Evolutionary conservation across 2,329 filamentous ascomycete genomes (phyloP).

Genomic region (Akanthomyces dipterigenus): DNA sequence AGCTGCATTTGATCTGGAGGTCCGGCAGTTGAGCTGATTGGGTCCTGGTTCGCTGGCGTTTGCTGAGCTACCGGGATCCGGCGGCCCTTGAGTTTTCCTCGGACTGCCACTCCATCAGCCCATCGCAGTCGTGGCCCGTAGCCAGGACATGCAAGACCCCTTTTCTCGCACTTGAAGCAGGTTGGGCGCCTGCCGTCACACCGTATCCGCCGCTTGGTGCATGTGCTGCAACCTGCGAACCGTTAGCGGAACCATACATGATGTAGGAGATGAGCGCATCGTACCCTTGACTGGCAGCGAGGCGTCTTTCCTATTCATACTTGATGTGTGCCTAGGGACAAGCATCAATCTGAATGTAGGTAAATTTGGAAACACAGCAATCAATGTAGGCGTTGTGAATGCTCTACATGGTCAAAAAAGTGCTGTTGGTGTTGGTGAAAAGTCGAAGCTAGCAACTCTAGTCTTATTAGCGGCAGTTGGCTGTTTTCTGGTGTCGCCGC

Average conservation of each 20-base stretch:
- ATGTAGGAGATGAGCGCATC: not conserved
- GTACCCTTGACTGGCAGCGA: constrained; percentile 1
- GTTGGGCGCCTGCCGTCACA: constrained; percentile 21
- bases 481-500: too few relatives aligned
- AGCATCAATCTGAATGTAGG: not conserved
- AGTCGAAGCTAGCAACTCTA: not conserved
- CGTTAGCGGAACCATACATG: not conserved
- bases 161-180: constrained; percentile 24
- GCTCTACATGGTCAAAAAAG: not conserved
- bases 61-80: constrained; percentile 14
- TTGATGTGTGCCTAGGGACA: not conserved
- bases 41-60: not conserved
- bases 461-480: too few relatives aligned
- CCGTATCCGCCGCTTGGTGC: constrained; percentile 23
- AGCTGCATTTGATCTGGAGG: not conserved
- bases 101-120: constrained; percentile 23
- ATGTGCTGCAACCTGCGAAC: constrained; percentile 20
- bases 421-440: not conserved
- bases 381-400: not conserved
- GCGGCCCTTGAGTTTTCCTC: constrained; percentile 20
- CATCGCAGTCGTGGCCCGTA: constrained; percentile 22
- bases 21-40: not conserved
- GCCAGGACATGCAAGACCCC: constrained; percentile 22
- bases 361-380: not conserved
- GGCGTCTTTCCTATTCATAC: not conserved